Base-by-base conservation (phyloP, 176 grass and related monocot species). In the Oryza glaberrima region DNA sequence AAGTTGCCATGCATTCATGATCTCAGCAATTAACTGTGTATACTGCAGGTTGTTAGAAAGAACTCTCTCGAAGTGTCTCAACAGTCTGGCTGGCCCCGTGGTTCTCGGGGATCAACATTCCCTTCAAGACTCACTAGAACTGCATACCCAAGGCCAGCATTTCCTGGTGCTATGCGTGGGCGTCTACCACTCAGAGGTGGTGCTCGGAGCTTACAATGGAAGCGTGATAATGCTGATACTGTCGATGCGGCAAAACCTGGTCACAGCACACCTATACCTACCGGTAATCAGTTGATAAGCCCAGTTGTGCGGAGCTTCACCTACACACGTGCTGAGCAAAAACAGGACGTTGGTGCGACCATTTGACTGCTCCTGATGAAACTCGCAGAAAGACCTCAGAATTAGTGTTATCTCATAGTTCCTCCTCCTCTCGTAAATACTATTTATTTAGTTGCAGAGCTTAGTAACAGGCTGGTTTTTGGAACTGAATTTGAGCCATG, bases 181-280 rank as follows among this genome's bases (percentile, higher is more conserved):
- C 86, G 82, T 70, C 60, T 86, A 12, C 79, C 84, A 65, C 75
- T 93, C 34, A 99, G 91, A 89, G 87, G 83, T 64, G 90, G 84
- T 81, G 83, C 85, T 30, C 90, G 96, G 70, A 96, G 86, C 83
- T 88, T 94, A 47, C 93, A 99, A 77, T 99, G 96, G 96, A 99
- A 95, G 80, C 96, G 93, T 45, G 93, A 69, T 1, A 44, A 64
- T 79, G 78, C 73, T 40, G 77, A 83, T 82, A 46, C 83, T 0
- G 11, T 12, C 15, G 80, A 82, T 75, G 77, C 67, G 1, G 85
- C 76, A 58, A 87, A 91, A 72, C 45, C 70, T 80, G 83, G 70
- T 86, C 86, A 69, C 69, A 75, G 65, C 70, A 73, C 83, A 77
- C 49, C 67, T 60, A 36, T 66, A 70, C 43, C 56, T 66, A 64